phyloP scores from a whole-genome alignment of 345 rosid species.

The Salix exigua region DNA sequence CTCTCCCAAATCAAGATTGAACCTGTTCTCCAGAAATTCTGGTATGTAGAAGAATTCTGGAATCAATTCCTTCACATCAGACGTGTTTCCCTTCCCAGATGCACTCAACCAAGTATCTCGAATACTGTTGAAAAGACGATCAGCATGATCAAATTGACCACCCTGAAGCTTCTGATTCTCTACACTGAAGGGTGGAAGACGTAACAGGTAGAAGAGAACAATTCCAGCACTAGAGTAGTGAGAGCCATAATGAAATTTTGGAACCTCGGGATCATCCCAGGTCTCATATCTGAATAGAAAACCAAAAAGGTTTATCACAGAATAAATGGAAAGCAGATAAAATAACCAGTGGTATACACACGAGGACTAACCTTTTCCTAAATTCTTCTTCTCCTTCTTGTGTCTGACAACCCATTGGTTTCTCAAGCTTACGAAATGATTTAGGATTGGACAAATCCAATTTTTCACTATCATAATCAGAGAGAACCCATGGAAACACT shows the following conservation, averaged over 20 bases:
- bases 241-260: conserved; percentile 98
- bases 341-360: background rate
- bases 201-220: conserved; percentile 96
- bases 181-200: conserved; percentile 91
- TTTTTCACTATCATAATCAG: conserved; percentile 87
- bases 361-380: conserved; percentile 68
- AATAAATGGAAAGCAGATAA: background rate
- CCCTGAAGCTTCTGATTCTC: conserved; percentile 99
- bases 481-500: conserved; percentile 98
- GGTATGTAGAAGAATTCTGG: conserved; percentile 99
- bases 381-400: conserved; percentile 95
- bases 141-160: conserved; percentile 99
- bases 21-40: conserved; percentile 81
- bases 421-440: conserved; percentile 86
- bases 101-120: conserved; percentile 98
- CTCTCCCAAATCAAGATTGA: conserved; percentile 88
- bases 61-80: conserved; percentile 97
- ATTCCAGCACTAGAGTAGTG: conserved; percentile 99
- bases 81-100: conserved; percentile 95
- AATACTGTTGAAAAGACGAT: conserved; percentile 89
- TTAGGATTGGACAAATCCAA: conserved; percentile 81
- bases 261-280: conserved; percentile 99
- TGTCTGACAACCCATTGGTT: conserved; percentile 99
- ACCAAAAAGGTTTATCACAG: conserved; percentile 4
- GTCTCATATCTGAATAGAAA: conserved; percentile 74